A percentile compares a stretch with the other conserved stretches of the same genome.
Conservation (phyloP, 352 stramenopile species). For the Stephanocyclus meneghinianus region DNA sequence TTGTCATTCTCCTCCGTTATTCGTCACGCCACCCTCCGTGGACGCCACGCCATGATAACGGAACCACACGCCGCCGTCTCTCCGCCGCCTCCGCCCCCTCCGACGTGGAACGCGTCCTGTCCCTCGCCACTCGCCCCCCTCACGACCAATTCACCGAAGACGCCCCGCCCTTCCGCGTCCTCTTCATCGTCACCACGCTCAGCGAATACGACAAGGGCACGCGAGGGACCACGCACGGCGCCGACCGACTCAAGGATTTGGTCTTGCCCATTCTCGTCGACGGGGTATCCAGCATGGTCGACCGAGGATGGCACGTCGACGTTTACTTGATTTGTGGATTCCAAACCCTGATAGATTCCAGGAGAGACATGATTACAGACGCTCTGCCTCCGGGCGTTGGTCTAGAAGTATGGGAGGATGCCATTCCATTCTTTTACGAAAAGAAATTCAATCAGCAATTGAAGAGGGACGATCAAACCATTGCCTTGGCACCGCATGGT, state of each 20-base stretch:
- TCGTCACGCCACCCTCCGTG: too few species aligned
- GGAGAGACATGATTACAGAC: slow-evolving; percentile 56
- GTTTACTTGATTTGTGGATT: slow-evolving; percentile 71
- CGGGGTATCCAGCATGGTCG: slow-evolving; percentile 58
- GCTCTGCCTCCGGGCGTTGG: slow-evolving; percentile 58
- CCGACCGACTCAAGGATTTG: slow-evolving; percentile 69
- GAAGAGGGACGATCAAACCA: slow-evolving; percentile 28
- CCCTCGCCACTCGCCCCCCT: slow-evolving; percentile 21
- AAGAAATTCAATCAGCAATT: slow-evolving; percentile 48
- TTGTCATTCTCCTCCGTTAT: too few species aligned
- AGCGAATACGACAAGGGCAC: slow-evolving; percentile 66
- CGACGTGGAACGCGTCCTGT: slow-evolving; percentile 30
- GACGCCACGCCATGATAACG: too few species aligned
- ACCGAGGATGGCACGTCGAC: slow-evolving; percentile 62
- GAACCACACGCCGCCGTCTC: slow-evolving; percentile 1
- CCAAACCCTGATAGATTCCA: slow-evolving; percentile 25
- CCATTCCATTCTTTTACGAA: slow-evolving; percentile 66
- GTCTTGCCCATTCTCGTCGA: slow-evolving; percentile 67
- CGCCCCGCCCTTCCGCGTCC: slow-evolving; percentile 34
- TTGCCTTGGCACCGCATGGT: slow-evolving; percentile 42
- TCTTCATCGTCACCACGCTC: slow-evolving; percentile 73
- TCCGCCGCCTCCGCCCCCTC: neutral
- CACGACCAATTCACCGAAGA: slow-evolving; percentile 35
- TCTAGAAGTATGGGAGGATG: slow-evolving; percentile 75
- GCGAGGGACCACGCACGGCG: slow-evolving; percentile 46